Evolutionary conservation across 1,284 basidiomycete genomes (phyloP).

Genomic region (Athelia psychrophila): DNA sequence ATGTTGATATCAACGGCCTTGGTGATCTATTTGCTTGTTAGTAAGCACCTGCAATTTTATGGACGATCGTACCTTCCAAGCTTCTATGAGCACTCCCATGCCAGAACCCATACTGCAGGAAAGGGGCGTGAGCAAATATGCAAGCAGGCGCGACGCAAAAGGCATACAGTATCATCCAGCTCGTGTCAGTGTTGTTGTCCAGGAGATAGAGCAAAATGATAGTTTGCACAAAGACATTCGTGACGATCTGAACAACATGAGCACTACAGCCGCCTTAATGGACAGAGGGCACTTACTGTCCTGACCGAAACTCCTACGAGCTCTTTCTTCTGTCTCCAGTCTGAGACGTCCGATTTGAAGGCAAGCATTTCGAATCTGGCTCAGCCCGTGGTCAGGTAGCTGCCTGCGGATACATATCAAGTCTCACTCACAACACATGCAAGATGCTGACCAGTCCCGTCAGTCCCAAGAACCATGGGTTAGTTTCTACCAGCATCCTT

Average conservation of each 20-base stretch:
- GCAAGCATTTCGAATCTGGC: constrained; percentile 91
- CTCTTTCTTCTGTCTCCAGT: constrained; percentile 93
- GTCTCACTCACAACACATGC: constrained; percentile 74
- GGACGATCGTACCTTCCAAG: constrained; percentile 80
- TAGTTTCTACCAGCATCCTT: constrained; percentile 92
- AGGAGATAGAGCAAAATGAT: constrained; percentile 91
- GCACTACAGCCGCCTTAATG: constrained; percentile 11
- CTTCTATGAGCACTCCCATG: constrained; percentile 87
- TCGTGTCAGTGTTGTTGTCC: constrained; percentile 94
- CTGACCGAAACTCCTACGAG: constrained; percentile 82
- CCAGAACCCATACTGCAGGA: constrained; percentile 66
- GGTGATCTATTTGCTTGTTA: constrained; percentile 52
- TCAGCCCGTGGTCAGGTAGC: constrained; percentile 2
- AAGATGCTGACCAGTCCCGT: constrained; percentile 83
- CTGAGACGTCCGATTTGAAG: constrained; percentile 91
- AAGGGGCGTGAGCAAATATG: too few species aligned
- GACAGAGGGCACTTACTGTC: constrained; percentile 36
- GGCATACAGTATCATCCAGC: constrained; percentile 87
- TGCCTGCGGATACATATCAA: constrained; percentile 1
- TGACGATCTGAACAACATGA: constrained; percentile 66
- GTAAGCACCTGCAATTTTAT: not conserved
- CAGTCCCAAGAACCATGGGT: constrained; percentile 84
- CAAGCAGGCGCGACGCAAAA: too few species aligned
- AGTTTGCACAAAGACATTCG: constrained; percentile 90
- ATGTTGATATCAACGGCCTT: constrained; percentile 86